These are phyloP conservation scores for Petrea volubilis DNA, from an alignment of 257 asterid genomes.

Conservation along the genomic window DNA sequence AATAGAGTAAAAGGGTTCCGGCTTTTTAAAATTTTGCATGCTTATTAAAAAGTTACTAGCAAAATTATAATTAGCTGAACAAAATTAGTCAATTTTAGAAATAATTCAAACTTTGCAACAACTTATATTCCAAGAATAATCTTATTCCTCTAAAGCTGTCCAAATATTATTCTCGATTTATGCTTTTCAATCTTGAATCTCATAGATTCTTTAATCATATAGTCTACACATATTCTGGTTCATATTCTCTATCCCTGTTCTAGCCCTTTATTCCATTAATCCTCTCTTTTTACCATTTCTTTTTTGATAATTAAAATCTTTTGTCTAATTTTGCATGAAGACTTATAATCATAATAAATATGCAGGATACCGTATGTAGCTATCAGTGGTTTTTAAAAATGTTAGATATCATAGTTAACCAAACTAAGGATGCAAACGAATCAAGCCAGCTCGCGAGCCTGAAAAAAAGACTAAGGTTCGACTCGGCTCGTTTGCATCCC, in stretches of 20 bases:
- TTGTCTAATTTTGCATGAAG: not conserved
- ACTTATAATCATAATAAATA: not conserved
- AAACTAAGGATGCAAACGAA: too few species aligned
- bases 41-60: too few species aligned
- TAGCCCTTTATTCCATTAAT: not conserved
- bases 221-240: not conserved
- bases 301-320: too few species aligned
- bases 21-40: too few species aligned
- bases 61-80: too few species aligned
- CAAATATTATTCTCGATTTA: slow-evolving; percentile 19
- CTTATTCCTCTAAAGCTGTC: slow-evolving; percentile 14
- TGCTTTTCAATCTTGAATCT: slow-evolving; percentile 36
- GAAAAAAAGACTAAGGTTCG: too few species aligned
- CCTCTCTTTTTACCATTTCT: not conserved
- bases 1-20: too few species aligned
- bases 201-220: slow-evolving; percentile 11
- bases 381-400: not conserved
- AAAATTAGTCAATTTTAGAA: not conserved
- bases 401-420: too few species aligned
- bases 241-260: slow-evolving; percentile 13
- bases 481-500: too few species aligned
- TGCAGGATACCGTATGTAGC: not conserved
- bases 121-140: slow-evolving; percentile 24
- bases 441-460: too few species aligned
- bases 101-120: not conserved